Evolutionary conservation across 148 eudicot species (phyloP), one percentile per base, ranked within the genome.

Genomic region (Amaranthus hypochondriacus): DNA sequence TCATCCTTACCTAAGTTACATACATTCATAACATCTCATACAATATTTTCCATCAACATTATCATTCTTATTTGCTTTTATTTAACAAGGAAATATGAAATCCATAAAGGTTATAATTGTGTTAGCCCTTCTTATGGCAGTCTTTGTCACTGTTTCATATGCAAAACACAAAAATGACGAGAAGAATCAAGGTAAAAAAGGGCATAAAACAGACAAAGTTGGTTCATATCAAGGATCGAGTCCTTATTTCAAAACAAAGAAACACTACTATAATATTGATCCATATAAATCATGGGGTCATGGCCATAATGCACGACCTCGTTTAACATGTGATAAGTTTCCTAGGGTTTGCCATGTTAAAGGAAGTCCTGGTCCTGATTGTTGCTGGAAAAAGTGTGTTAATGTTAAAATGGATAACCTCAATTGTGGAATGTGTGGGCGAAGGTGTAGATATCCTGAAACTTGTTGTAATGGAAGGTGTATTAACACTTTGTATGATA

Each of bases 371-470:
- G 91, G 90, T 2, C 90, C 67, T 0, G 90, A 88, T 44, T 90
- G 95, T 18, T 90, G 95, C 66, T 72, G 79, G 69, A 90, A 86
- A 75, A 84, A 62, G 61, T 90, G 96, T 66, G 96, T 90, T 2
- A 74, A 88, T 63, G 86, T 90, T 15, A 77, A 56, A 70, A 80
- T 56, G 0, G 96, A 90, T n/a, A 69, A 44, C 5, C 73, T 73
- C 2, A 90, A 90, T 59, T 88, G 96, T 67, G 96, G 96, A 4
- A 77, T 69, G 80, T 90, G 96, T 76, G 92, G 96, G 15, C 70
- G 75, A 11, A 88, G 80, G 55, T 90, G 96, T 66, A 86, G 75
- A 74, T 83, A 79, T 53, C 83, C 71, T 9, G 85, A 90, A 61
- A 71, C 79, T 56, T 90, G 92, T 42, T 90, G 96, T 77, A 80